These are phyloP conservation scores for Tetrahymena thermophila DNA, from an alignment of 73 alveolate genomes.

Conservation along the genomic window DNA sequence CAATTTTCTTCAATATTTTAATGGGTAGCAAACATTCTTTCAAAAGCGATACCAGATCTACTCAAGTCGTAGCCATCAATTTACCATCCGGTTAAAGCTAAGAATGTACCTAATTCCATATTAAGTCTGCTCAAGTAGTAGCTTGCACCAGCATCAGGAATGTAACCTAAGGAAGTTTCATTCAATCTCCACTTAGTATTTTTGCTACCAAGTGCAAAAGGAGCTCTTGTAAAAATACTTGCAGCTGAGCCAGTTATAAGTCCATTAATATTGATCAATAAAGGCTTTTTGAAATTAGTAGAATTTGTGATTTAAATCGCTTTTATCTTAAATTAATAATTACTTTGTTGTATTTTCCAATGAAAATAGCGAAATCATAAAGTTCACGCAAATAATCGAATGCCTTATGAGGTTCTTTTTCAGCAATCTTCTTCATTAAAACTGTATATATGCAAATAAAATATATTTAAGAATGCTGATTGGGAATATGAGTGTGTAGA, in stretches of 20 bases:
- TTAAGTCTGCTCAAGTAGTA: constrained; percentile 51
- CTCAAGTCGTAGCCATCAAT: constrained; percentile 45
- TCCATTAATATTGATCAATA: not conserved
- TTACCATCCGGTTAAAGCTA: constrained; percentile 49
- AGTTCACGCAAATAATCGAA: not conserved
- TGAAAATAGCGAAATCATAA: not conserved
- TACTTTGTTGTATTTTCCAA: not conserved
- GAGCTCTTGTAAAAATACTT: not conserved
- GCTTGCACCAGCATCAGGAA: constrained; percentile 57
- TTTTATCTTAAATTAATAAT: not conserved
- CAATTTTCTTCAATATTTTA: not conserved
- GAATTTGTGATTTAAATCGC: not conserved
- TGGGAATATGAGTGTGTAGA: not conserved
- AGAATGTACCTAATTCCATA: constrained; percentile 55
- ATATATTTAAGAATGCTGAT: not conserved
- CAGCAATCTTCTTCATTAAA: not conserved
- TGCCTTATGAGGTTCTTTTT: not conserved
- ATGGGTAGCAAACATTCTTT: not conserved
- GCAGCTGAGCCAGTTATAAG: not conserved
- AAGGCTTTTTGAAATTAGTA: not conserved
- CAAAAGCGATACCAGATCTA: not conserved
- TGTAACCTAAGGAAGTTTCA: constrained; percentile 24
- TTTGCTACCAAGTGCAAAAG: not conserved
- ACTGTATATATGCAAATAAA: not conserved
- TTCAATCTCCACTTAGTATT: not conserved